A percentile compares a stretch with the other conserved stretches of the same genome.
Evolutionary conservation across 2,329 filamentous ascomycete genomes (phyloP).

Genomic region (Eurotiales sp.): DNA sequence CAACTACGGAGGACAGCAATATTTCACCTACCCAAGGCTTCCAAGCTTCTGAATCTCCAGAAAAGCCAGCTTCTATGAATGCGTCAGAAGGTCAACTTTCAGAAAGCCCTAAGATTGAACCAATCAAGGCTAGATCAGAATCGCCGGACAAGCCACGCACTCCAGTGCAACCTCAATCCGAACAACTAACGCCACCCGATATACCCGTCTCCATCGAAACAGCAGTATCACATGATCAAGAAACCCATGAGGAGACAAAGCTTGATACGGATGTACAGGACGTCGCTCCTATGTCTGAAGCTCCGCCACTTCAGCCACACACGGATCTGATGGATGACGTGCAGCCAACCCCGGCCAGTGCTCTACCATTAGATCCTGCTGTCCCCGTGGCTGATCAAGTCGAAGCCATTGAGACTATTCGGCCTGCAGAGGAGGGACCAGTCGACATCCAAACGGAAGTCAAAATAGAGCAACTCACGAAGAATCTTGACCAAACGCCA

Average conservation of each 20-base stretch:
- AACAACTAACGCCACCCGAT: slow-evolving; percentile 13
- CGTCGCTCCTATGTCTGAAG: background rate
- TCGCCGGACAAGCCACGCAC: slow-evolving; percentile 5
- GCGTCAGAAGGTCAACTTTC: background rate
- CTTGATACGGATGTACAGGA: slow-evolving; percentile 1
- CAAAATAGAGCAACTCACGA: background rate
- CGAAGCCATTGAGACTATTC: slow-evolving; percentile 1
- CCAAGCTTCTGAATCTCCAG: slow-evolving; percentile 10
- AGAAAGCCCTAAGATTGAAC: slow-evolving; percentile 1
- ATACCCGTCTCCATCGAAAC: background rate
- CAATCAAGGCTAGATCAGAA: slow-evolving; percentile 12
- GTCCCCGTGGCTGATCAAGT: background rate
- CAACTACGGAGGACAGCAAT: background rate
- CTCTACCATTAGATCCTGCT: background rate
- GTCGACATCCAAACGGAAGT: background rate
- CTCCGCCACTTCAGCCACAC: background rate
- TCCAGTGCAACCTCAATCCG: slow-evolving; percentile 12
- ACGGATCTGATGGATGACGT: slow-evolving; percentile 1
- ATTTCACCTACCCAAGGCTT: slow-evolving; percentile 1
- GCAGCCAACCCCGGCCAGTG: background rate
- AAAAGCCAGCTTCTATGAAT: slow-evolving; percentile 10
- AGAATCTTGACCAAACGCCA: background rate
- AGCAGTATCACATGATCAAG: background rate
- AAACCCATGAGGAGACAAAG: background rate
- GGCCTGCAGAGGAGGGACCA: background rate